phyloP scores from a whole-genome alignment of 305 asterid species.

The Fraxinus sp. region DNA sequence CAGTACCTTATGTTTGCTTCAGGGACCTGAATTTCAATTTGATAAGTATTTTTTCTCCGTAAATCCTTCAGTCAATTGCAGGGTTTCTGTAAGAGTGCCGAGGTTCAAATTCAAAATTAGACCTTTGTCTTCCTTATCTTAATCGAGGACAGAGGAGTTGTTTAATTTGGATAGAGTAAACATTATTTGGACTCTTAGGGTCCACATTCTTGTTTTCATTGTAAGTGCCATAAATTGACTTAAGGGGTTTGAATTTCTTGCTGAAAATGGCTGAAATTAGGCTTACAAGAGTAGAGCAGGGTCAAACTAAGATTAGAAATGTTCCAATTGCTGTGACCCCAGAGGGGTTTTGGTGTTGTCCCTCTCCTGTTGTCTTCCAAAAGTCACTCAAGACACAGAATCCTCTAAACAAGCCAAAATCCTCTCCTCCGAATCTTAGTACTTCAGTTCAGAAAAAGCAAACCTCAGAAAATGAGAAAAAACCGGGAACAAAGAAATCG shows the following conservation, averaged over 20 bases:
- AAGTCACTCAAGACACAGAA: conserved; percentile 56
- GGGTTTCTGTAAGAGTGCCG: background rate
- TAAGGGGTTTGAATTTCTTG: conserved; percentile 27
- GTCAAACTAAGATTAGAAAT: conserved; percentile 65
- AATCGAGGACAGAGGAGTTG: background rate
- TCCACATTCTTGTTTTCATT: conserved; percentile 17
- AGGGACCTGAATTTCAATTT: conserved; percentile 1
- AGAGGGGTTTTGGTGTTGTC: conserved; percentile 99
- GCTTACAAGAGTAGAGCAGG: conserved; percentile 60
- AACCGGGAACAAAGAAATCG: conserved; percentile 31
- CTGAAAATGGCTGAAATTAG: conserved; percentile 72
- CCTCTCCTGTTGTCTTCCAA: conserved; percentile 83
- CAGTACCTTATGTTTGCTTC: background rate
- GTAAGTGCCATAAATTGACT: conserved; percentile 31
- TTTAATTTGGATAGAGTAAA: background rate
- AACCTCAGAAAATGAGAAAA: conserved; percentile 45
- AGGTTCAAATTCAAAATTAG: background rate
- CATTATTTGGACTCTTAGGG: conserved; percentile 4
- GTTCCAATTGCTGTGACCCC: conserved; percentile 98
- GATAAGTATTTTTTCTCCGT: background rate
- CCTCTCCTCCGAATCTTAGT: conserved; percentile 37
- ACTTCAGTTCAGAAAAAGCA: conserved; percentile 47
- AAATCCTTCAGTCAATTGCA: background rate
- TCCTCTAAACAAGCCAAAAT: conserved; percentile 58
- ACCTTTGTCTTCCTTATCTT: background rate